Percentiles rank a stretch among this genome's conserved stretches.
phyloP scores from a whole-genome alignment of 73 alveolate genomes.

The Tetrahymena elliotti region DNA sequence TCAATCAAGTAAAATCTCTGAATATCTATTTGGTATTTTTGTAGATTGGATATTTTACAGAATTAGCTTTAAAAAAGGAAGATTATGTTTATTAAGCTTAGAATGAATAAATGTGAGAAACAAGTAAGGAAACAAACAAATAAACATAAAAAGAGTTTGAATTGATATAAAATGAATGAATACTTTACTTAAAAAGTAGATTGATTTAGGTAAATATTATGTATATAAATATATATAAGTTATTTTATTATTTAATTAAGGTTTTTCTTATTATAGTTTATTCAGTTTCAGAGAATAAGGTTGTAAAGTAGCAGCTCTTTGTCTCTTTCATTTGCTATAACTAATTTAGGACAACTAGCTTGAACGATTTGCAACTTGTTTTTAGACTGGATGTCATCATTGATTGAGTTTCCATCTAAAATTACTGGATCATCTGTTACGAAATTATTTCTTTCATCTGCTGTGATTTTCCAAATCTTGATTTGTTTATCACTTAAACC shows the following conservation, averaged over 20 bases:
- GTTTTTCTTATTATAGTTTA: not conserved
- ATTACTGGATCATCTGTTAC: not conserved
- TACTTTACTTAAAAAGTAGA: too few species aligned
- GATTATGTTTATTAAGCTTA: not conserved
- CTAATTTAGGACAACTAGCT: not conserved
- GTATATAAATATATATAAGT: too few species aligned
- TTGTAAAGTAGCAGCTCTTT: not conserved
- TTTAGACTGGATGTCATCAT: not conserved
- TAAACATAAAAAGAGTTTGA: too few species aligned
- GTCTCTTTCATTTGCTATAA: not conserved
- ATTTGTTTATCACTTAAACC: not conserved
- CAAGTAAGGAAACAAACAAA: too few species aligned
- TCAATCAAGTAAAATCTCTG: too few species aligned
- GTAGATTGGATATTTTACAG: too few species aligned
- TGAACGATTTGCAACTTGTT: not conserved
- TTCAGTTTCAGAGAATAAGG: not conserved
- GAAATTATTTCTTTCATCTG: not conserved
- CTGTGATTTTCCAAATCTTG: not conserved
- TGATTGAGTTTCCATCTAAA: not conserved
- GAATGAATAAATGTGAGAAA: not conserved
- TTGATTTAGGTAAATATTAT: too few species aligned
- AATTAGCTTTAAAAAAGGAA: too few species aligned
- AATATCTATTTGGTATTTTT: too few species aligned
- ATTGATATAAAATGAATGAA: not conserved
- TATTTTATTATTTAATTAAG: not conserved